These are phyloP conservation scores for Aspergillus carlsbadensis DNA, from an alignment of 495 filamentous ascomycete genomes.

Conservation along the genomic window DNA sequence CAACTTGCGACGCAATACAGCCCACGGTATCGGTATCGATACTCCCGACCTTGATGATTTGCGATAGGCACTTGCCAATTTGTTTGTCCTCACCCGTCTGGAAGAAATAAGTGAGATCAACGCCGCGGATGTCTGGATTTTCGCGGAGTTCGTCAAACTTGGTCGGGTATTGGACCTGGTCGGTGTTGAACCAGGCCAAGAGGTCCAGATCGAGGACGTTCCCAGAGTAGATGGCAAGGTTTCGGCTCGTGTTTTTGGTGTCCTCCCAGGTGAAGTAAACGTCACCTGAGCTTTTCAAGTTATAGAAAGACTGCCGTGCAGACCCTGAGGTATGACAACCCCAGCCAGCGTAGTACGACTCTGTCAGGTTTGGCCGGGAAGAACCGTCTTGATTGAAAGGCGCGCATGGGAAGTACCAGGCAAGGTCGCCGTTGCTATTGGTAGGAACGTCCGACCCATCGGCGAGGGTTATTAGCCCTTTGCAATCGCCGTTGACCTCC, in stretches of 20 bases:
- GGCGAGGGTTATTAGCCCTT: slow-evolving; percentile 76
- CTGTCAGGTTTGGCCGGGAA: slow-evolving; percentile 67
- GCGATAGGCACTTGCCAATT: slow-evolving; percentile 78
- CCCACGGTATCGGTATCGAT: slow-evolving; percentile 96
- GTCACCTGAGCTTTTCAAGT: slow-evolving; percentile 56
- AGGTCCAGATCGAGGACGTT: slow-evolving; percentile 93
- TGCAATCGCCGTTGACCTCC: slow-evolving; percentile 97
- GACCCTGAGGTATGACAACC: slow-evolving; percentile 76
- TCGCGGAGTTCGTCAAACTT: slow-evolving; percentile 77
- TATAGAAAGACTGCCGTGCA: slow-evolving; percentile 74
- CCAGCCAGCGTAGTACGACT: slow-evolving; percentile 78
- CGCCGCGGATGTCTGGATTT: slow-evolving; percentile 77
- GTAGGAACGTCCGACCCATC: slow-evolving; percentile 75
- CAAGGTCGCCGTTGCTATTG: slow-evolving; percentile 69
- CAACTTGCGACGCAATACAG: slow-evolving; percentile 95
- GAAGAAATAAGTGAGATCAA: slow-evolving; percentile 86
- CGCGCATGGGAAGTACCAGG: slow-evolving; percentile 96
- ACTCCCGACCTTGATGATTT: slow-evolving; percentile 93
- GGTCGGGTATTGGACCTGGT: slow-evolving; percentile 74
- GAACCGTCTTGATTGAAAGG: slow-evolving; percentile 94
- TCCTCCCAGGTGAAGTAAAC: slow-evolving; percentile 98
- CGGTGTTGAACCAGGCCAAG: slow-evolving; percentile 83
- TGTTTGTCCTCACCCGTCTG: slow-evolving; percentile 73
- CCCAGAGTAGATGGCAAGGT: slow-evolving; percentile 89
- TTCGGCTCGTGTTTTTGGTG: slow-evolving; percentile 81